Evolutionary conservation across 805 yeast genomes (phyloP), one percentile per base, ranked within the genome.

Genomic region (Gaillardinia entomophila): DNA sequence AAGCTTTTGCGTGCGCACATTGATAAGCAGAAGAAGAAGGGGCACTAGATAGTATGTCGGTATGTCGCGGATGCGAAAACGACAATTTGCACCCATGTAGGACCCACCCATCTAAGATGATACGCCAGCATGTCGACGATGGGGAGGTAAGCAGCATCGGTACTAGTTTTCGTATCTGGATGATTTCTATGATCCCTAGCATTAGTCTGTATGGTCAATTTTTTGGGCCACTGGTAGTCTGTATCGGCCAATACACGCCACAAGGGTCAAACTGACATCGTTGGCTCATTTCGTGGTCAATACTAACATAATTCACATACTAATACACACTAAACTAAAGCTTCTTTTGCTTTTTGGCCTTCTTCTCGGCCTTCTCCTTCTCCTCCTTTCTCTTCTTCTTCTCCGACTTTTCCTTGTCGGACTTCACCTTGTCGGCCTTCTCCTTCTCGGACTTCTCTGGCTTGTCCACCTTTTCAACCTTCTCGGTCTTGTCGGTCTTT

Each of bases 21-120:
- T 39, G 77, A 75, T 27, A 86, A 85, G 57, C 97, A 89, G 61
- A 92, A 89, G 80, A 83, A 82, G 77, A 82, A 81, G 68, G 88
- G 89, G 33, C 70, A 66, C 54, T 79, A 59, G 40, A 12, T 16
- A 12, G 19, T 19, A n/a, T 12, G 23, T 29, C 7, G 24, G 16
- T 12, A 26, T 12, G 20, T 25, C 30, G 20, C 27, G 23, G 22
- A 19, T 19, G 22, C 22, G 22, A 19, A 19, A 19, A 19, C 22
- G 22, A 19, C 22, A 19, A n/a, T 11, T 16, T 12, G 20, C 12
- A 16, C 12, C 27, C 17, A 24, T 17, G 14, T n/a, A 8, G 16
- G 6, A 6, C 7, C 6, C 17, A 14, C n/a, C 22, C 17, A 10
- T 13, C 4, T 26, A 2, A 28, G 25, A 12, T 3, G 31, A 13